These are phyloP conservation scores for Phytophthora pinifolia DNA, from an alignment of 352 stramenopile genomes.

Conservation along the genomic window DNA sequence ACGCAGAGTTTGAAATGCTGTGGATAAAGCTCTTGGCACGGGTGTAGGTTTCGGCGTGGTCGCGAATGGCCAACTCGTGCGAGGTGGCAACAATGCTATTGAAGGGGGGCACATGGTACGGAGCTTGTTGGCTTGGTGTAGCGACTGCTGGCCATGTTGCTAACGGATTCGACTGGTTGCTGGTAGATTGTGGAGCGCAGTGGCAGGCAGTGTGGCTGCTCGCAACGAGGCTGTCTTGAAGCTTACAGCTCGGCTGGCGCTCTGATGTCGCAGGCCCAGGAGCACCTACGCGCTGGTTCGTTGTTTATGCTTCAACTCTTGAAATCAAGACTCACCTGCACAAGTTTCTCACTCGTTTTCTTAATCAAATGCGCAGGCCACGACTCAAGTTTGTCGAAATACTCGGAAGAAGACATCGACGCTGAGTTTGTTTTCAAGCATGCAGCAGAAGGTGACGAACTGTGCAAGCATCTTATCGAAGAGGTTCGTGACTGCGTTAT, in stretches of 20 bases:
- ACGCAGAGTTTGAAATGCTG: conserved; percentile 7
- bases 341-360: background rate
- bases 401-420: conserved; percentile 53
- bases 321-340: background rate
- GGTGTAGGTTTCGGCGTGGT: conserved; percentile 74
- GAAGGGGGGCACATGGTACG: conserved; percentile 81
- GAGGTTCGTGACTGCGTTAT: conserved; percentile 41
- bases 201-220: conserved; percentile 70
- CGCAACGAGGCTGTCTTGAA: conserved; percentile 76
- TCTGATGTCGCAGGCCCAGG: conserved; percentile 61
- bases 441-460: conserved; percentile 58
- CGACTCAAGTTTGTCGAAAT: conserved; percentile 46
- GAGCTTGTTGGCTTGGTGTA: background rate
- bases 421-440: conserved; percentile 75
- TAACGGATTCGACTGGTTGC: background rate
- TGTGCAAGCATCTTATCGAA: conserved; percentile 70
- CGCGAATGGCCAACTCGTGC: conserved; percentile 64
- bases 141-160: background rate
- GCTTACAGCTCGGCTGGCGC: conserved; percentile 74
- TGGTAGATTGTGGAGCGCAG: conserved; percentile 82
- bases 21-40: conserved; percentile 61
- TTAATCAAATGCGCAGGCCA: conserved; percentile 27
- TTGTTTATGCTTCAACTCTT: background rate
- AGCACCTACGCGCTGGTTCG: conserved; percentile 60
- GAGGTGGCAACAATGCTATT: conserved; percentile 62